These are phyloP conservation scores for Claviceps citrina DNA, from an alignment of 2,329 filamentous ascomycete genomes.

Conservation along the genomic window DNA sequence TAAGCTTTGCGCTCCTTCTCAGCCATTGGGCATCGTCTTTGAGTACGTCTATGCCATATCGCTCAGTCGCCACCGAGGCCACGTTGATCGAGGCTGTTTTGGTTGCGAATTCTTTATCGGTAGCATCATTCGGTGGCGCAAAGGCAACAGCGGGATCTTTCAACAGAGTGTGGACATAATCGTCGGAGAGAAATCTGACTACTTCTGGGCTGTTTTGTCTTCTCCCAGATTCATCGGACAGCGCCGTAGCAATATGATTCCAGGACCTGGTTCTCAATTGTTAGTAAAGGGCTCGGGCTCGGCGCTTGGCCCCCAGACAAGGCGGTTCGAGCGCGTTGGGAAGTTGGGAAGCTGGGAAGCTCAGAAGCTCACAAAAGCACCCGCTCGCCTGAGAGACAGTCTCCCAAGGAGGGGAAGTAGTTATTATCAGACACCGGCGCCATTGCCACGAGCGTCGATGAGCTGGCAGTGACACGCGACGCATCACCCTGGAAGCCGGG, in stretches of 20 bases:
- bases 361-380: constrained; percentile 61
- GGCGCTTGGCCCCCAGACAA: not conserved
- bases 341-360: constrained; percentile 18
- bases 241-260: constrained; percentile 42
- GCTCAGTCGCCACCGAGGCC: constrained; percentile 48
- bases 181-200: constrained; percentile 54
- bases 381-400: constrained; percentile 67
- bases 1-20: constrained; percentile 60
- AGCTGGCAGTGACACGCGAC: constrained; percentile 22
- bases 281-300: constrained; percentile 7
- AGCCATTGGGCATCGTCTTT: constrained; percentile 81
- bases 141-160: constrained; percentile 56
- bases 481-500: constrained; percentile 20
- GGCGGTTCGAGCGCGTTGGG: not conserved
- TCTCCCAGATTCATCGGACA: constrained; percentile 41
- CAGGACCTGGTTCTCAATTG: constrained; percentile 34
- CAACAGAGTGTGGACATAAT: constrained; percentile 52
- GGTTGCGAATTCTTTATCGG: constrained; percentile 61
- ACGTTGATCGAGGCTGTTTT: constrained; percentile 79
- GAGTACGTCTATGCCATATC: constrained; percentile 61
- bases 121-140: constrained; percentile 41
- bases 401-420: constrained; percentile 74
- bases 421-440: constrained; percentile 51
- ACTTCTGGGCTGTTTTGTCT: constrained; percentile 39
- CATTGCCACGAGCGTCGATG: constrained; percentile 47